Evolutionary conservation across 345 rosid species (phyloP).

Genomic region (Populus ilicifolia): DNA sequence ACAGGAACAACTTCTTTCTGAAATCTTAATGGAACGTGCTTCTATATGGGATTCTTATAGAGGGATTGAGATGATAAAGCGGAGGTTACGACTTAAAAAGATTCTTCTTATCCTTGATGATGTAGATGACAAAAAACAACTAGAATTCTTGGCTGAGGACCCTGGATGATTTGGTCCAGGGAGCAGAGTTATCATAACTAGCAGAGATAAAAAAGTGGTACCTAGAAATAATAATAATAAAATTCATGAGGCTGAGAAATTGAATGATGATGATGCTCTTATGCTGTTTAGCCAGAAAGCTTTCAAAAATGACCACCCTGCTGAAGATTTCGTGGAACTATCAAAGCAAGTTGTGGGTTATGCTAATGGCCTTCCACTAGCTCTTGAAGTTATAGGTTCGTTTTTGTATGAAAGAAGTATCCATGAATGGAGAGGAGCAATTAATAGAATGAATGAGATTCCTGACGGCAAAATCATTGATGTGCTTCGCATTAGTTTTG

Average conservation of each 20-base stretch:
- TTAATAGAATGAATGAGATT: too few species aligned
- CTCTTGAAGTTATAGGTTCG: conserved; percentile 16
- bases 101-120: conserved; percentile 18
- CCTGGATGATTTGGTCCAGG: conserved; percentile 4
- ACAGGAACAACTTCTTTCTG: neutral
- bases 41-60: neutral
- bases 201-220: neutral
- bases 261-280: conserved; percentile 2
- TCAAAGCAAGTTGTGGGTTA: conserved; percentile 2
- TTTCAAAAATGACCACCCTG: neutral
- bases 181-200: conserved; percentile 15
- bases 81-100: neutral
- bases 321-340: neutral
- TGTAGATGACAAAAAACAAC: neutral
- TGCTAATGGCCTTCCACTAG: conserved; percentile 8
- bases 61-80: neutral
- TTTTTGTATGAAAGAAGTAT: too few species aligned
- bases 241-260: neutral
- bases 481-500: neutral
- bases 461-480: too few species aligned
- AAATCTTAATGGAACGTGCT: neutral
- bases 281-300: conserved; percentile 5
- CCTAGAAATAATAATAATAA: neutral
- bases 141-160: neutral
- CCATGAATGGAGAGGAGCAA: too few species aligned